phyloP scores from a whole-genome alignment of 2,329 filamentous ascomycete species.

The Alternaria arbusti region DNA sequence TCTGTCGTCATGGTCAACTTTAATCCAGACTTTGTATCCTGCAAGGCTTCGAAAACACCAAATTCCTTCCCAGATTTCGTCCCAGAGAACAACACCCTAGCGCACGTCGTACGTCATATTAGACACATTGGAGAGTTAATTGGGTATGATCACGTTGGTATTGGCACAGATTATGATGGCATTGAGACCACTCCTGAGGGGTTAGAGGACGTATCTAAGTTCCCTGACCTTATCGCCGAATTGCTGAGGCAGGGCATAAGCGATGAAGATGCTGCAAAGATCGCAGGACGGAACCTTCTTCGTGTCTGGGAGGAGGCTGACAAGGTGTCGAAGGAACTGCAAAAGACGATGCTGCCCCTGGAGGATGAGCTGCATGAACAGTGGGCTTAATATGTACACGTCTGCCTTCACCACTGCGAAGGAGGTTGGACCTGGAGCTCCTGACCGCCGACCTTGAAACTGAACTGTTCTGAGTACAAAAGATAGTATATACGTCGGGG shows the following conservation, averaged over 20 bases:
- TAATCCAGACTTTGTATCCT: slow-evolving; percentile 80
- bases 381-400: slow-evolving; percentile 17
- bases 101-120: slow-evolving; percentile 81
- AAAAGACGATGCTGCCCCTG: slow-evolving; percentile 55
- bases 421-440: background rate
- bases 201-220: slow-evolving; percentile 84
- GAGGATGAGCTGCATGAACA: slow-evolving; percentile 51
- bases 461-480: background rate
- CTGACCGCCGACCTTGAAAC: background rate
- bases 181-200: slow-evolving; percentile 72
- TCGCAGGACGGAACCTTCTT: slow-evolving; percentile 81
- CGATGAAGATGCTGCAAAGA: slow-evolving; percentile 73
- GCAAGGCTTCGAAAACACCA: slow-evolving; percentile 63
- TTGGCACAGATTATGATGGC: slow-evolving; percentile 90
- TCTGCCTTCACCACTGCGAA: background rate
- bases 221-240: slow-evolving; percentile 77
- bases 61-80: slow-evolving; percentile 73
- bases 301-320: slow-evolving; percentile 86
- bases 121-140: slow-evolving; percentile 81
- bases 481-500: background rate
- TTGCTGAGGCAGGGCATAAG: slow-evolving; percentile 75
- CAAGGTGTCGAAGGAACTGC: slow-evolving; percentile 69
- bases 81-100: slow-evolving; percentile 72
- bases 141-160: slow-evolving; percentile 84
- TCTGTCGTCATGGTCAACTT: slow-evolving; percentile 94